A percentile compares a stretch with the other conserved stretches of the same genome.
Evolutionary conservation across 2,329 filamentous ascomycete species (phyloP).

Genomic region (Nectriaceae sp.): DNA sequence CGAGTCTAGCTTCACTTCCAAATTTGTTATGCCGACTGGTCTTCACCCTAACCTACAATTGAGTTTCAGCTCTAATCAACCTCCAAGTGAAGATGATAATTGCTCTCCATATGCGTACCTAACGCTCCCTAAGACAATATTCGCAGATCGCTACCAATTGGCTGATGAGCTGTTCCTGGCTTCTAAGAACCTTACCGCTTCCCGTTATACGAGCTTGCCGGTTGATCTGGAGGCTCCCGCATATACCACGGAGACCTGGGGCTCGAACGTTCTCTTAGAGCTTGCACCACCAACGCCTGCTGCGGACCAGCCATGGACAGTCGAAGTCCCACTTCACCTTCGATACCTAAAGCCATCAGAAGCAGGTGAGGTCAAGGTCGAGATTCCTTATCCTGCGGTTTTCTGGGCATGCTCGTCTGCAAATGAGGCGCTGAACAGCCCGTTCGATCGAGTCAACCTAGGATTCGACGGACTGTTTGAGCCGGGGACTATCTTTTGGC

Average conservation of each 20-base stretch:
- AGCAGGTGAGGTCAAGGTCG: slow-evolving; percentile 54
- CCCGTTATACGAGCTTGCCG: slow-evolving; percentile 71
- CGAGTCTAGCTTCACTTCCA: slow-evolving; percentile 57
- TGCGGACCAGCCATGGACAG: slow-evolving; percentile 56
- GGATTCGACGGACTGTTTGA: slow-evolving; percentile 84
- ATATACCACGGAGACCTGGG: slow-evolving; percentile 77
- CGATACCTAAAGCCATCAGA: slow-evolving; percentile 72
- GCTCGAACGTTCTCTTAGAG: slow-evolving; percentile 75
- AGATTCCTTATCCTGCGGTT: slow-evolving; percentile 78
- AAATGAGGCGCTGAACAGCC: slow-evolving; percentile 71
- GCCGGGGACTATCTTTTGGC: slow-evolving; percentile 79
- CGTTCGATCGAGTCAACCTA: slow-evolving; percentile 83
- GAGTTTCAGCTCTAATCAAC: slow-evolving; percentile 54
- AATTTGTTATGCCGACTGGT: slow-evolving; percentile 72
- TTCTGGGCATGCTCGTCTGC: slow-evolving; percentile 87
- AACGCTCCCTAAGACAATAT: slow-evolving; percentile 78
- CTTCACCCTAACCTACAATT: slow-evolving; percentile 82
- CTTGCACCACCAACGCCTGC: slow-evolving; percentile 56
- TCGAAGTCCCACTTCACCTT: slow-evolving; percentile 78
- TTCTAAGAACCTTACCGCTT: slow-evolving; percentile 73
- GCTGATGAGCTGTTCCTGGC: slow-evolving; percentile 73
- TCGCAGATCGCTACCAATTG: slow-evolving; percentile 87
- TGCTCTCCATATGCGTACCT: slow-evolving; percentile 80
- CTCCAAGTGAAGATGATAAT: slow-evolving; percentile 53
- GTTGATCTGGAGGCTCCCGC: slow-evolving; percentile 90